Evolutionary conservation across 1,284 basidiomycete genomes (phyloP), one percentile per base, ranked within the genome.

Genomic region (Athelia psychrophila): DNA sequence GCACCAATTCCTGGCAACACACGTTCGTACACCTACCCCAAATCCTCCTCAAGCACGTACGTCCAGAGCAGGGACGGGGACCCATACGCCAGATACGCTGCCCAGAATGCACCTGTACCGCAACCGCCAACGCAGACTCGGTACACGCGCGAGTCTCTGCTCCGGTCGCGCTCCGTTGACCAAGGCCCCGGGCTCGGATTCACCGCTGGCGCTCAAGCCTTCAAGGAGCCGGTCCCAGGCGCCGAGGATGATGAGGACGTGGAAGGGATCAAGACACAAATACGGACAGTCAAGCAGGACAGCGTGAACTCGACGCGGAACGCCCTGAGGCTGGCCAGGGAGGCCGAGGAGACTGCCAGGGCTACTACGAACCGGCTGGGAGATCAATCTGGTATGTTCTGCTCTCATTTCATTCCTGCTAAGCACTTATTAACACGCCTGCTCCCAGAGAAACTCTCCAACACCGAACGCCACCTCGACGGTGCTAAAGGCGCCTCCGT

Each of bases 381-480:
- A 18, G 89, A 93, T 60, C 97, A 99, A 73, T 98, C 95, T 44
- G 95, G 95, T 95, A 57, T 51, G 83, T 70, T 18, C 25, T 54
- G 24, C 13, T 4, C 12, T 19, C 46, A 6, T 32, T 45, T 50
- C 42, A 45, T 18, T 19, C 32, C 35, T 23, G 45, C 18, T 51
- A 35, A 44, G 24, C 54, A 25, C 13, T 3, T 13, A n/a, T 46
- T 9, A 33, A 45, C 49, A 42, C 44, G n/a, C 18, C 32, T 35
- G 22, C 45, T 20, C 49, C 36, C 60, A 91, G 89, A 92, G 71
- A 89, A 87, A 66, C 81, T 99, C 56, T 96, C 93, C 47, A 94
- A 95, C 68, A 97, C 96, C 16, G 96, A 99, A 70, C 89, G 94
- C 55, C 91, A 98, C 71, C 81, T 99, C 52, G 97, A 99, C 66